These are phyloP conservation scores for Pichia phayaonensis DNA, from an alignment of 805 yeast genomes.

Conservation along the genomic window DNA sequence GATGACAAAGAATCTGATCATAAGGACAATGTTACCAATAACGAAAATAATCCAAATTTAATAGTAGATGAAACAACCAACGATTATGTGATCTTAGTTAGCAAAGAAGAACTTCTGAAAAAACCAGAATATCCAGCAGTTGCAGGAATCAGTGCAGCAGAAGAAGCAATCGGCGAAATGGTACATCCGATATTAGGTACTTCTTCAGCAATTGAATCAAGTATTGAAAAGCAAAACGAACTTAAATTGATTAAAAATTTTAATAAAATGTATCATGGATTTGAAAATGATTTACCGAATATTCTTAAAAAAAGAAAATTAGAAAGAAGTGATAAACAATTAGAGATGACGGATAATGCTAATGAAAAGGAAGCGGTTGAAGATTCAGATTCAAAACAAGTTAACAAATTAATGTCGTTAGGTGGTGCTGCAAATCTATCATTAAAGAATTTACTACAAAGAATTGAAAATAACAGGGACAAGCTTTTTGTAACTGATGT, in stretches of 20 bases:
- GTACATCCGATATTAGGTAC: slow-evolving; percentile 31
- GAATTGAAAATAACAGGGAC: slow-evolving; percentile 77
- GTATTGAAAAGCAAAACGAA: slow-evolving; percentile 33
- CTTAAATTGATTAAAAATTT: slow-evolving; percentile 47
- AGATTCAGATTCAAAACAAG: slow-evolving; percentile 18
- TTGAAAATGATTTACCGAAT: slow-evolving; percentile 72
- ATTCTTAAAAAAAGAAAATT: slow-evolving; percentile 66
- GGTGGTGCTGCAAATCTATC: slow-evolving; percentile 70
- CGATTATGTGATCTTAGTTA: slow-evolving; percentile 8
- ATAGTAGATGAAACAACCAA: not conserved
- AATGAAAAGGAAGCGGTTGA: slow-evolving; percentile 10
- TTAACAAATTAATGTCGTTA: slow-evolving; percentile 25
- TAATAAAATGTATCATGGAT: slow-evolving; percentile 66
- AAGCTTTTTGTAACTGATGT: slow-evolving; percentile 65
- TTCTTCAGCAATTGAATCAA: slow-evolving; percentile 33
- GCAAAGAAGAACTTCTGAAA: slow-evolving; percentile 14
- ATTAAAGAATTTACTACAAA: slow-evolving; percentile 68
- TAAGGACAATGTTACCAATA: slow-evolving; percentile 6
- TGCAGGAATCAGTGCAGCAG: slow-evolving; percentile 20
- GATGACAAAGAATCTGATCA: slow-evolving; percentile 9
- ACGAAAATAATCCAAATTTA: not conserved
- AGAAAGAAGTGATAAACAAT: slow-evolving; percentile 71
- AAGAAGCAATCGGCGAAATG: slow-evolving; percentile 28
- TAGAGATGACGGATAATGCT: slow-evolving; percentile 33
- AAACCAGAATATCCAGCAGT: slow-evolving; percentile 27